Evolutionary conservation across 345 rosid species (phyloP).

Genomic region (Salix dunnii): DNA sequence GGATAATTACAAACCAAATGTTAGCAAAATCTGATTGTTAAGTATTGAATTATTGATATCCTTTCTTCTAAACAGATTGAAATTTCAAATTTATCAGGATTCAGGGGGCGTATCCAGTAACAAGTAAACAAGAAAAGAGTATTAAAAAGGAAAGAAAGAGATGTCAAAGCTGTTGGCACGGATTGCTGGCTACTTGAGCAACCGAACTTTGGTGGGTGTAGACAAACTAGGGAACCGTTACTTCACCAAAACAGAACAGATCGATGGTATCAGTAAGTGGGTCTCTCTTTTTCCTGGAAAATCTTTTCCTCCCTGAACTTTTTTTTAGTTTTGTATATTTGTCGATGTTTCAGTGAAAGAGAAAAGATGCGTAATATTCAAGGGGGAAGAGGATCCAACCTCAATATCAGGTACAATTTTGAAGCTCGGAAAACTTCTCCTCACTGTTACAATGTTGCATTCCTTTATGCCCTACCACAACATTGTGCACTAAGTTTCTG

Average conservation of each 20-base stretch:
- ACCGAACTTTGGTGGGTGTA: conserved; percentile 46
- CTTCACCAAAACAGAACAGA: conserved; percentile 69
- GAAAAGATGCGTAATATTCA: conserved; percentile 89
- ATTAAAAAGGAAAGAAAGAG: background rate
- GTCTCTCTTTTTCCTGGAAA: background rate
- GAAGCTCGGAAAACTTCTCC: background rate
- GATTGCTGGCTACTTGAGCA: conserved; percentile 61
- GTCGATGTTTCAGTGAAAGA: conserved; percentile 65
- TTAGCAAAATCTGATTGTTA: background rate
- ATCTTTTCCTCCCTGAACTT: background rate
- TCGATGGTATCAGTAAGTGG: conserved; percentile 76
- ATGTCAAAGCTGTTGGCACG: conserved; percentile 79
- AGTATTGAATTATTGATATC: background rate
- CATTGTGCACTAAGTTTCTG: background rate
- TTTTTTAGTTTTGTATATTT: background rate
- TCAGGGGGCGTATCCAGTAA: background rate
- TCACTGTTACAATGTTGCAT: background rate
- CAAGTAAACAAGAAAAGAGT: background rate
- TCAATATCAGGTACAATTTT: conserved; percentile 63
- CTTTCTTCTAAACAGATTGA: background rate
- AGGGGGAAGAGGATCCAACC: conserved; percentile 85
- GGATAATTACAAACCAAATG: background rate
- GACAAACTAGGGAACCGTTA: conserved; percentile 83
- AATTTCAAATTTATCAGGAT: background rate
- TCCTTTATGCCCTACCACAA: background rate